phyloP scores from a whole-genome alignment of 192 early-diverging fungal species.

The Coemansia sp. region DNA sequence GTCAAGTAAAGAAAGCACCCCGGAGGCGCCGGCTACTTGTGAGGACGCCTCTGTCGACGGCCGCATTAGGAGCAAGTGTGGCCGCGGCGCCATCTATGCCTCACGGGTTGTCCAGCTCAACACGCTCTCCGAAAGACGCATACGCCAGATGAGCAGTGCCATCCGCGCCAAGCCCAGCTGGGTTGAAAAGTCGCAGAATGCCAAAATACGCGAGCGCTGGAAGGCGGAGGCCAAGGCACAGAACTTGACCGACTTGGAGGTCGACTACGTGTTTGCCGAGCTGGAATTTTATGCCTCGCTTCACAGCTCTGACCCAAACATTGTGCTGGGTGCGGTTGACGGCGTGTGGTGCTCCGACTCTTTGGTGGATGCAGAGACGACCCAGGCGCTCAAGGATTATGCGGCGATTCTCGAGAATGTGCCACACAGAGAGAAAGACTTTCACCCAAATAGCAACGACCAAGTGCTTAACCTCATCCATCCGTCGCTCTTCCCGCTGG shows the following conservation, averaged over 20 bases:
- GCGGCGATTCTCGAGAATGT: constrained; percentile 39
- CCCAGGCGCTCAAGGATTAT: constrained; percentile 21
- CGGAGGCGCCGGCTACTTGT: not conserved
- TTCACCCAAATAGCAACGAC: constrained; percentile 48
- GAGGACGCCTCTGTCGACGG: not conserved
- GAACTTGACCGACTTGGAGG: constrained; percentile 37
- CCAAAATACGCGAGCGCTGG: constrained; percentile 29
- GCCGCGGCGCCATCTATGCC: constrained; percentile 14
- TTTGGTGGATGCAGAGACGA: constrained; percentile 16
- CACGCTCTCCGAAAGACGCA: constrained; percentile 26
- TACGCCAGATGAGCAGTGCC: constrained; percentile 35
- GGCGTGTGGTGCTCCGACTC: constrained; percentile 40
- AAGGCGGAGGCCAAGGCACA: constrained; percentile 17
- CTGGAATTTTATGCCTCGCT: constrained; percentile 37
- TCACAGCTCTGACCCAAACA: constrained; percentile 16
- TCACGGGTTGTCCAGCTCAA: not conserved
- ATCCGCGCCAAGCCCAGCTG: constrained; percentile 55
- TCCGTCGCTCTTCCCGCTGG: constrained; percentile 54
- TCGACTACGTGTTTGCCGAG: constrained; percentile 51
- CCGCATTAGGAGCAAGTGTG: not conserved
- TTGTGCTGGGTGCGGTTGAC: constrained; percentile 29
- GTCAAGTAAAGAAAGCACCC: not conserved
- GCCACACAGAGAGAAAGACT: constrained; percentile 34
- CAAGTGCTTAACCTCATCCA: constrained; percentile 57
- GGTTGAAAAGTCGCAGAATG: constrained; percentile 29